A percentile compares a stretch with the other conserved stretches of the same genome.
Conservation (phyloP, 2,329 filamentous ascomycete species). For the Drechslerella stenobrocha region DNA sequence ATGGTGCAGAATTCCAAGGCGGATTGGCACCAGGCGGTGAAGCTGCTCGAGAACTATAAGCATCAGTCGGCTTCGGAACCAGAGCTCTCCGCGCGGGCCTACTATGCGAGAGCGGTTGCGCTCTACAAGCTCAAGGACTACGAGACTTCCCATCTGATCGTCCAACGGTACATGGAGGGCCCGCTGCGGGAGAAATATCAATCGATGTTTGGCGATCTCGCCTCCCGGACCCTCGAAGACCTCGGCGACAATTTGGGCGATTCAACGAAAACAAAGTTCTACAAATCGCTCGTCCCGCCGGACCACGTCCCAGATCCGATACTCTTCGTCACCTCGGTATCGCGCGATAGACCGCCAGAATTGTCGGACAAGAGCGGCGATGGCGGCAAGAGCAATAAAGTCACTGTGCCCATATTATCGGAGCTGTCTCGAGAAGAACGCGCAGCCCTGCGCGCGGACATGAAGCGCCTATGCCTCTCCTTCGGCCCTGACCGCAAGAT, state of each 20-base stretch:
- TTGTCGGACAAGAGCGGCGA: neutral
- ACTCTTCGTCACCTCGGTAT: conserved; percentile 28
- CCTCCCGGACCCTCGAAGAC: conserved; percentile 30
- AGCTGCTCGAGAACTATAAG: conserved; percentile 36
- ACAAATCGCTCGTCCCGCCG: conserved; percentile 33
- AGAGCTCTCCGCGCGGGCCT: conserved; percentile 27
- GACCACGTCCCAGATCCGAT: conserved; percentile 25
- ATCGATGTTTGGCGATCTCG: conserved; percentile 32
- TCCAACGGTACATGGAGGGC: conserved; percentile 21
- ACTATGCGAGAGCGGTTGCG: conserved; percentile 42
- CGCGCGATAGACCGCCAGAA: conserved; percentile 1
- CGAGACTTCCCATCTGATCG: conserved; percentile 27
- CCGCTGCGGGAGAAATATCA: conserved; percentile 16
- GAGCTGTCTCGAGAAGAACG: conserved; percentile 22
- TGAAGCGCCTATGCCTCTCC: conserved; percentile 28
- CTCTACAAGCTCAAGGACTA: conserved; percentile 44
- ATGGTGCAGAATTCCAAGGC: conserved; percentile 42
- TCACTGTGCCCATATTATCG: neutral
- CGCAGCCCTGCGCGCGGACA: conserved; percentile 16
- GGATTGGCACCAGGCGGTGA: conserved; percentile 28
- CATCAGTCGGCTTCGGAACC: conserved; percentile 42
- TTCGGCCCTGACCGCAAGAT: conserved; percentile 39
- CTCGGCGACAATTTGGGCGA: conserved; percentile 18
- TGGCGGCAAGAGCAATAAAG: neutral
- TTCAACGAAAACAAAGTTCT: conserved; percentile 15